Evolutionary conservation across 768 basidiomycete genomes (phyloP).

Genomic region (Agrocybe chaxingu): DNA sequence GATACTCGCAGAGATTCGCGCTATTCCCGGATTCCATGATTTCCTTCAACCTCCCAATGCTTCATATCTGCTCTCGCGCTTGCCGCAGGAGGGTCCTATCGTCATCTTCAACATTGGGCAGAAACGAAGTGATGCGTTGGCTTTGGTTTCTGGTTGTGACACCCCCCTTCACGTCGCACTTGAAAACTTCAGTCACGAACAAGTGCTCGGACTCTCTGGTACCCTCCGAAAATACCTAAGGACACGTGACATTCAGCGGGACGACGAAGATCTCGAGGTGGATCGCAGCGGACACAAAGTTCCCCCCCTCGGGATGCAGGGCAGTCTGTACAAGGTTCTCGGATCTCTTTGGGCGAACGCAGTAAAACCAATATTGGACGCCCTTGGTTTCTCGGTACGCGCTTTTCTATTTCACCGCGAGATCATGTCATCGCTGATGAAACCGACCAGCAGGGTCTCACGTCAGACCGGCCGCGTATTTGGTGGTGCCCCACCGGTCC

Average conservation of each 20-base stretch:
- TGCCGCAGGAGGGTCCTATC: conserved; percentile 4
- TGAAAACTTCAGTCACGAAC: conserved; percentile 6
- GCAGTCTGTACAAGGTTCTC: not conserved
- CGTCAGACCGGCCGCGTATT: conserved; percentile 4
- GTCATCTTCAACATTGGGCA: conserved; percentile 10
- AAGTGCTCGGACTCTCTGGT: not conserved
- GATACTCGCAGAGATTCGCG: conserved; percentile 6
- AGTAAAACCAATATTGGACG: not conserved
- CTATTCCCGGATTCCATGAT: conserved; percentile 19
- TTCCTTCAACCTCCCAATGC: conserved; percentile 11
- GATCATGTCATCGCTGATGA: not conserved
- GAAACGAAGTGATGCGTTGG: conserved; percentile 9
- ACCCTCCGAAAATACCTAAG: not conserved
- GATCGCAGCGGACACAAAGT: not conserved
- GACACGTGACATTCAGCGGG: conserved; percentile 7
- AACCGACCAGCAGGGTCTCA: not conserved
- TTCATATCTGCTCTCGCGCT: not conserved
- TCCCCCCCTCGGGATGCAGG: not conserved
- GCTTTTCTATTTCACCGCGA: not conserved
- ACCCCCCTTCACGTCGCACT: conserved; percentile 7
- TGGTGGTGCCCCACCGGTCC: conserved; percentile 7
- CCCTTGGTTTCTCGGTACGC: not conserved
- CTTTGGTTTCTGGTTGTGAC: not conserved
- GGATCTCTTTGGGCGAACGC: conserved; percentile 1
- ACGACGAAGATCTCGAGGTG: not conserved